Evolutionary conservation across 2,329 filamentous ascomycete genomes (phyloP).

Genomic region (Diaporthe sp.): DNA sequence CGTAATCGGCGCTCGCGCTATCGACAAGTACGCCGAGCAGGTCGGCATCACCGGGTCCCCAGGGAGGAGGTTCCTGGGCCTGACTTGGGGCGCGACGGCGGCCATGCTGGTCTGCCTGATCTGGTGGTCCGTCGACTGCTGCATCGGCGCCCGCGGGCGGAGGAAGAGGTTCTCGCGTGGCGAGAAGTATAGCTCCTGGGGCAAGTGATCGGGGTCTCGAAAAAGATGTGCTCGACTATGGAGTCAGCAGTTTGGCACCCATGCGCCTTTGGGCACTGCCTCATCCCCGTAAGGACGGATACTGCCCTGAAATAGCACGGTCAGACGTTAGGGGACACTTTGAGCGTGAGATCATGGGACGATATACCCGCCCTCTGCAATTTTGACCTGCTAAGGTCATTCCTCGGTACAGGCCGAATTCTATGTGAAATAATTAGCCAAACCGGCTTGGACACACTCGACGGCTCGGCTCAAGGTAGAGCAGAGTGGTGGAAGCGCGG

Average conservation of each 20-base stretch:
- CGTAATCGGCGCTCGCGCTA: background rate
- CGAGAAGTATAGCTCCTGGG: conserved; percentile 3
- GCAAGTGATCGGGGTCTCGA: background rate
- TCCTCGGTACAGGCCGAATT: background rate
- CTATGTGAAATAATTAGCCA: too few relatives aligned
- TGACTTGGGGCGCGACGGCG: conserved; percentile 25
- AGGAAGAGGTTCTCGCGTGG: background rate
- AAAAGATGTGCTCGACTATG: background rate
- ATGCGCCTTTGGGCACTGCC: background rate
- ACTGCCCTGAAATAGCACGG: background rate
- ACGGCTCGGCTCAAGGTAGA: background rate
- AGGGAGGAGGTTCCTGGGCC: conserved; percentile 21
- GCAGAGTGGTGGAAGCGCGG: background rate
- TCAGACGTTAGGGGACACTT: too few relatives aligned
- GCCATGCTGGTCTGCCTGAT: conserved; percentile 19
- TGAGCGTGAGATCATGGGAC: too few relatives aligned
- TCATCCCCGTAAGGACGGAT: background rate
- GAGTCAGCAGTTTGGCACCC: background rate
- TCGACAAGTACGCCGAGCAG: conserved; percentile 20
- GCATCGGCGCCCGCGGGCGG: conserved; percentile 6
- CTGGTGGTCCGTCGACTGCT: conserved; percentile 30
- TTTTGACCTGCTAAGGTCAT: background rate
- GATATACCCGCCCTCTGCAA: background rate
- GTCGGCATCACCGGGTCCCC: conserved; percentile 13
- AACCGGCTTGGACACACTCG: too few relatives aligned